Percentiles rank a stretch among this genome's conserved stretches.
These are phyloP conservation scores for Coemansia sp. DNA, from an alignment of 192 early-diverging fungal species.

Conservation along the genomic window DNA sequence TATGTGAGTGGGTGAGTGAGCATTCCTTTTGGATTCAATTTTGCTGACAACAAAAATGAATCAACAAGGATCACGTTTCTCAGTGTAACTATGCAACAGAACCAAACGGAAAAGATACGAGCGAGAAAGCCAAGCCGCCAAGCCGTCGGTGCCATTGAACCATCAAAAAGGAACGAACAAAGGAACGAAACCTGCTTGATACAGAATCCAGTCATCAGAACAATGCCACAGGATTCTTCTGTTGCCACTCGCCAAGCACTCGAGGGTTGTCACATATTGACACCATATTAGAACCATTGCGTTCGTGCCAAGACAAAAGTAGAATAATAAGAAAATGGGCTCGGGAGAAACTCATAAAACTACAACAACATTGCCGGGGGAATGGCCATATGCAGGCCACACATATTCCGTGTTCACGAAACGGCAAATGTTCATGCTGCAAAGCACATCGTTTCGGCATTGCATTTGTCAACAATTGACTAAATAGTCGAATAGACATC, in stretches of 20 bases:
- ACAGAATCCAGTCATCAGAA: background rate
- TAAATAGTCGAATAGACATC: background rate
- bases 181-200: background rate
- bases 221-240: background rate
- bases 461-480: background rate
- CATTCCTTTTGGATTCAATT: no score
- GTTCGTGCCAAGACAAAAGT: background rate
- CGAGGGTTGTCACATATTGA: background rate
- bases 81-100: no score
- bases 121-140: no score
- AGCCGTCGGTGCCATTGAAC: background rate
- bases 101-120: no score
- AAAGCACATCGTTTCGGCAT: background rate
- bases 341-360: background rate
- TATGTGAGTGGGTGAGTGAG: no score
- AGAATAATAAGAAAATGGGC: background rate
- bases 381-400: no score
- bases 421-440: background rate
- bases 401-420: background rate
- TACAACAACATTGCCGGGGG: background rate
- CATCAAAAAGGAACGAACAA: background rate
- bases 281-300: background rate
- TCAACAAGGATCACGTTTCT: no score
- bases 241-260: no score
- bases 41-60: no score